A percentile compares a stretch with the other conserved stretches of the same genome.
phyloP scores from a whole-genome alignment of 2,329 filamentous ascomycete species.

The Aspergillus tamarii region DNA sequence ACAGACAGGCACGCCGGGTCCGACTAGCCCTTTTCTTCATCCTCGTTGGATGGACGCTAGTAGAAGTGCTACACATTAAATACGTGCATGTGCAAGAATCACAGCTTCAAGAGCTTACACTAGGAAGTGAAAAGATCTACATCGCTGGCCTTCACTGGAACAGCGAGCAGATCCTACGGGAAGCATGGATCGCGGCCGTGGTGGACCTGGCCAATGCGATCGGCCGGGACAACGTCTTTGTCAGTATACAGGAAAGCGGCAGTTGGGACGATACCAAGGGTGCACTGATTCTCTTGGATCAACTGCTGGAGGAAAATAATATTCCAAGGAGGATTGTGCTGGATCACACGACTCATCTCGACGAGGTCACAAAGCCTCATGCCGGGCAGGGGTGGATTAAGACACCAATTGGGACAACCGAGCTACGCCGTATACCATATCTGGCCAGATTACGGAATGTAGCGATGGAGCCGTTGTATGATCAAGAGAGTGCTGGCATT shows the following conservation, averaged over 20 bases:
- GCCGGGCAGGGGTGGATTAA: slow-evolving; percentile 64
- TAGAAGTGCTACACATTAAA: background rate
- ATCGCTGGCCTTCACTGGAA: slow-evolving; percentile 42
- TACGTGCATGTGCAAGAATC: background rate
- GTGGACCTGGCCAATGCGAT: slow-evolving; percentile 59
- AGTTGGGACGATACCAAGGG: slow-evolving; percentile 71
- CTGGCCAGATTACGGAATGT: slow-evolving; percentile 66
- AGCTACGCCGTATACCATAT: slow-evolving; percentile 70
- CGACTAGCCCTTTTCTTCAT: background rate
- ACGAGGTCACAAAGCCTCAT: slow-evolving; percentile 55
- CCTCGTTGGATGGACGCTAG: background rate
- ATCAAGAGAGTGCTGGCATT: slow-evolving; percentile 54
- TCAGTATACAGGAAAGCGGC: slow-evolving; percentile 70
- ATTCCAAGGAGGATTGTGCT: slow-evolving; percentile 61
- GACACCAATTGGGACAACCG: slow-evolving; percentile 57
- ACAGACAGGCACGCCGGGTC: background rate
- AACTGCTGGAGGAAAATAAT: slow-evolving; percentile 54
- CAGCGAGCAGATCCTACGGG: slow-evolving; percentile 61
- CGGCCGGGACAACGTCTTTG: slow-evolving; percentile 67
- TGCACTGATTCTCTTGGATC: slow-evolving; percentile 61
- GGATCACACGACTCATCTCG: slow-evolving; percentile 61
- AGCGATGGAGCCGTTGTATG: slow-evolving; percentile 62
- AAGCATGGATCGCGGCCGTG: slow-evolving; percentile 66
- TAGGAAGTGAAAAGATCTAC: background rate
- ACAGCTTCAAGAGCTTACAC: no score